A percentile compares a stretch with the other conserved stretches of the same genome.
Conservation (phyloP, 1,139 yeast genomes). For the Chernovozyma sophiae-reginae region DNA sequence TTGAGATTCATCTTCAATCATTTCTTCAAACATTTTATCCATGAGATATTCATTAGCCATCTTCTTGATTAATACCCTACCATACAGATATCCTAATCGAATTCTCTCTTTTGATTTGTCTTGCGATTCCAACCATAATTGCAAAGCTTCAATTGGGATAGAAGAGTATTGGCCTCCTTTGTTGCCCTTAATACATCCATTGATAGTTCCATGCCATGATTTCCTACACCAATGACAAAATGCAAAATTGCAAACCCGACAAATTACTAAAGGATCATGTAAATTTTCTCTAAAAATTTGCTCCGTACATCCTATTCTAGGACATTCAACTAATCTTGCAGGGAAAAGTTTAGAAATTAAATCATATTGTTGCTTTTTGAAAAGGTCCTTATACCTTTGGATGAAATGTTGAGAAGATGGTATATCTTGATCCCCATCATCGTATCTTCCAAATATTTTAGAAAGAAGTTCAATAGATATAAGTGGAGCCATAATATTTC, state of each 20-base stretch:
- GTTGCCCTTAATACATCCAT: constrained; percentile 35
- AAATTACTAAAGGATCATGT: constrained; percentile 51
- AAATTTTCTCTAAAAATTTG: constrained; percentile 46
- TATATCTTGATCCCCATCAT: constrained; percentile 7
- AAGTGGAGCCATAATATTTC: constrained; percentile 33
- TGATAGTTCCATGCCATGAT: constrained; percentile 63
- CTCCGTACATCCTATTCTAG: constrained; percentile 39
- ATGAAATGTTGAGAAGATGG: constrained; percentile 15
- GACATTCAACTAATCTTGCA: constrained; percentile 49
- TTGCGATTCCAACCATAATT: constrained; percentile 29
- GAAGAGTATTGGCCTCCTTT: constrained; percentile 16
- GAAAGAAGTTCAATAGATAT: constrained; percentile 27
- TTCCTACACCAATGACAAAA: constrained; percentile 59
- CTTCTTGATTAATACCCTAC: constrained; percentile 38
- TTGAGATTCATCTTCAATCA: constrained; percentile 36
- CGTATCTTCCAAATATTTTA: constrained; percentile 13
- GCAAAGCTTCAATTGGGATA: constrained; percentile 43
- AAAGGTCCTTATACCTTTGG: constrained; percentile 36
- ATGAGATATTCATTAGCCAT: constrained; percentile 46
- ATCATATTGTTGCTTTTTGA: constrained; percentile 38
- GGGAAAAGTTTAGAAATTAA: constrained; percentile 46
- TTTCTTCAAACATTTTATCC: constrained; percentile 45
- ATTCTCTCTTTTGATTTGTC: constrained; percentile 26
- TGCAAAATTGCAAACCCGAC: constrained; percentile 51
- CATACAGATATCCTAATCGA: constrained; percentile 47